A percentile compares a stretch with the other conserved stretches of the same genome.
Conservation (phyloP, 768 basidiomycete species). For the Clavulina sp. region DNA sequence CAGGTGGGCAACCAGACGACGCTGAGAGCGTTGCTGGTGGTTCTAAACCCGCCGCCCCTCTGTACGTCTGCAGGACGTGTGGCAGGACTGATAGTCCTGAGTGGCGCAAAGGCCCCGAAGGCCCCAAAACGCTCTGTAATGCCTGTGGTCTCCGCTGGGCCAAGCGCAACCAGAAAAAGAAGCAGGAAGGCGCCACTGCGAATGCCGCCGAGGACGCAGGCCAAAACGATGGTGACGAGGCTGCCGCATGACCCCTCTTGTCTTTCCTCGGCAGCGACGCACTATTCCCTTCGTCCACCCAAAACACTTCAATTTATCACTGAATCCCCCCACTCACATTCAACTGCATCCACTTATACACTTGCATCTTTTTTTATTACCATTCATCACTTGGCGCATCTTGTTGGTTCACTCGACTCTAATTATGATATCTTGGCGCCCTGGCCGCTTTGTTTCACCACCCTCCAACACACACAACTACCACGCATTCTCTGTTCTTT, state of each 20-base stretch:
- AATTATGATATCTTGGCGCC: too few species aligned
- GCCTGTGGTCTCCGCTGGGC: conserved; percentile 92
- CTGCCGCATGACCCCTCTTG: not conserved
- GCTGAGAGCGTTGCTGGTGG: too few species aligned
- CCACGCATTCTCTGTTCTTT: too few species aligned
- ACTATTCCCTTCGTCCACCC: not conserved
- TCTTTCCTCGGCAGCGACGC: not conserved
- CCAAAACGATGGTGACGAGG: not conserved
- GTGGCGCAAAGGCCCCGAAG: conserved; percentile 89
- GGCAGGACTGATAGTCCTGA: conserved; percentile 93
- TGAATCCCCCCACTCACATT: too few species aligned
- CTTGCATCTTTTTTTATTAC: not conserved
- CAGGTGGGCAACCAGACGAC: too few species aligned
- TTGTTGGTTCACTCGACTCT: too few species aligned
- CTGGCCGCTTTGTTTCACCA: too few species aligned
- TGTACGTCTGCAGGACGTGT: conserved; percentile 80
- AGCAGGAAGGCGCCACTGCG: conserved; percentile 3
- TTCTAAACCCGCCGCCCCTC: too few species aligned
- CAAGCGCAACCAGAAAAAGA: conserved; percentile 28
- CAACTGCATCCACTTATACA: not conserved
- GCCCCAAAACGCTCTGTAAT: conserved; percentile 96
- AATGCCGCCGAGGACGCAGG: not conserved
- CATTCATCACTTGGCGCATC: not conserved
- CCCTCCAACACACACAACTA: too few species aligned
- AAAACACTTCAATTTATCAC: not conserved